Conservation (phyloP, 257 asterid genomes). For the Euphrasia confusa region DNA sequence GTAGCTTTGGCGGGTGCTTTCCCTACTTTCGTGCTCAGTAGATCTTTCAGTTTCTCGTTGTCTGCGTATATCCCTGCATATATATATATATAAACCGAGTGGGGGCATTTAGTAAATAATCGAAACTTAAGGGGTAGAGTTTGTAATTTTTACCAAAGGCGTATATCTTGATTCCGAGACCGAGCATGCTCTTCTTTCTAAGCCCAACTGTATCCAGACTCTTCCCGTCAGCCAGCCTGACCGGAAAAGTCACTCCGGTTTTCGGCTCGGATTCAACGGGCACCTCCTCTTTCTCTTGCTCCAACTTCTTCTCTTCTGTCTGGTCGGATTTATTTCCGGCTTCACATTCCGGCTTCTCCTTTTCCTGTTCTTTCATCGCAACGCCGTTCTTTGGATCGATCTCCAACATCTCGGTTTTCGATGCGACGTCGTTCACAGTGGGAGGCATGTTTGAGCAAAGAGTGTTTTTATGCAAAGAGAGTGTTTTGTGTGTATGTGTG, state of each 20-base stretch:
- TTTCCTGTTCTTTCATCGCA: slow-evolving; percentile 26
- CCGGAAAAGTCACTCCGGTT: slow-evolving; percentile 63
- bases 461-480: not conserved
- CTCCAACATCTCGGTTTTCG: slow-evolving; percentile 41
- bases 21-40: slow-evolving; percentile 39
- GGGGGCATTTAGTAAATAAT: not conserved
- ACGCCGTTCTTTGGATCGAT: slow-evolving; percentile 36
- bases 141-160: slow-evolving; percentile 46
- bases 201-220: slow-evolving; percentile 53
- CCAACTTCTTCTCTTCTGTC: slow-evolving; percentile 26
- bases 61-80: slow-evolving; percentile 66
- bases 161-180: slow-evolving; percentile 62
- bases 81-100: too few relatives aligned
- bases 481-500: slow-evolving; percentile 32
- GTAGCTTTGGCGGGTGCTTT: slow-evolving; percentile 64
- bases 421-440: slow-evolving; percentile 39
- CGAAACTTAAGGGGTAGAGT: not conserved
- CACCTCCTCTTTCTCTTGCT: slow-evolving; percentile 33
- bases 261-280: slow-evolving; percentile 55
- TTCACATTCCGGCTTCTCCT: slow-evolving; percentile 31
- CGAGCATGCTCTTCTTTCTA: slow-evolving; percentile 77
- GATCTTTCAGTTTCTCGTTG: slow-evolving; percentile 46
- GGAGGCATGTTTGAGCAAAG: slow-evolving; percentile 35
- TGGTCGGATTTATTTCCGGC: slow-evolving; percentile 19
- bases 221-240: slow-evolving; percentile 47